Evolutionary conservation across 2,329 filamentous ascomycete species (phyloP).

Genomic region (Chaetothyriales sp.): DNA sequence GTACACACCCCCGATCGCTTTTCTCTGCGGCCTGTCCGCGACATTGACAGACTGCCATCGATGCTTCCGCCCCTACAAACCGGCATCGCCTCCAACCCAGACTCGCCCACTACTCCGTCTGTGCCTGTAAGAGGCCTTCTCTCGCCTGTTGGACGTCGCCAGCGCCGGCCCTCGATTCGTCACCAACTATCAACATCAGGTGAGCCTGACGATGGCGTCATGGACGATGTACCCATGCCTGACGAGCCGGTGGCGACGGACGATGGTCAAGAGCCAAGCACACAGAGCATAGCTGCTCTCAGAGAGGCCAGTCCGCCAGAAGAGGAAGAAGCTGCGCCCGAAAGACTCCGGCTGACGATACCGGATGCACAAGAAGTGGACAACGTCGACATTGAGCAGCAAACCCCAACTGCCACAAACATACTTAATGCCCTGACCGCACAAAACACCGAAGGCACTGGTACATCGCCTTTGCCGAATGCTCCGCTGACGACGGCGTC

Average conservation of each 20-base stretch:
- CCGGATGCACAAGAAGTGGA: conserved; percentile 70
- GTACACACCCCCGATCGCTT: conserved; percentile 59
- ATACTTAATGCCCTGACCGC: conserved; percentile 56
- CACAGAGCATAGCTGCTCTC: conserved; percentile 23
- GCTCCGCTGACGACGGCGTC: conserved; percentile 51
- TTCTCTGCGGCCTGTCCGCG: conserved; percentile 59
- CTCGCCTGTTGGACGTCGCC: conserved; percentile 40
- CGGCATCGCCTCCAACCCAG: conserved; percentile 70
- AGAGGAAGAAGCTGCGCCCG: conserved; percentile 50
- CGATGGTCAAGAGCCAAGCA: conserved; percentile 41
- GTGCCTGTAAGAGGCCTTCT: conserved; percentile 47
- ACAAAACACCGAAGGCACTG: conserved; percentile 52
- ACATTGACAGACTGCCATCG: conserved; percentile 67
- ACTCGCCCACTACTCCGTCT: conserved; percentile 74
- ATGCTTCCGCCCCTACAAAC: conserved; percentile 58
- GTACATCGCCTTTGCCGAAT: conserved; percentile 58
- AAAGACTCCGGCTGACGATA: conserved; percentile 50
- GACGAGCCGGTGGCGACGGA: conserved; percentile 49
- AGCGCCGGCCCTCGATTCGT: conserved; percentile 66
- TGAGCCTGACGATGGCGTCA: conserved; percentile 63
- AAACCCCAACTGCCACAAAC: conserved; percentile 68
- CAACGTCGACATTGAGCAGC: conserved; percentile 87
- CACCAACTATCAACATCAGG: conserved; percentile 78
- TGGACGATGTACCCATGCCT: conserved; percentile 66
- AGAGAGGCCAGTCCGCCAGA: conserved; percentile 11